phyloP scores from a whole-genome alignment of 257 asterid genomes.

The Capsicum chinense region DNA sequence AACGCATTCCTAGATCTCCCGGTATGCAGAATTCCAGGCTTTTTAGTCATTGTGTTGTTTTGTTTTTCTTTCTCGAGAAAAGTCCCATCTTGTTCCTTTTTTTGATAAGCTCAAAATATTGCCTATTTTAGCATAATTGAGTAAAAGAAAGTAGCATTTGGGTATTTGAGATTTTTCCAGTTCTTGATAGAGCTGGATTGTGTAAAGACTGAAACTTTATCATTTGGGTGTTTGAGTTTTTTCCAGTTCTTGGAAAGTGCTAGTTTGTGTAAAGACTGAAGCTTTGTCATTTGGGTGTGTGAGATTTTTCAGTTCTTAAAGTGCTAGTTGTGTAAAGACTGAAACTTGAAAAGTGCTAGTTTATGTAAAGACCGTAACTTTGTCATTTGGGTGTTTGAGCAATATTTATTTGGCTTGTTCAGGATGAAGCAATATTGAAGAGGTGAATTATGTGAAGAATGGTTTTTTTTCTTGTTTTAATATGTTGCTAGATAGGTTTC shows the following conservation, averaged over 20 bases:
- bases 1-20: constrained; percentile 69
- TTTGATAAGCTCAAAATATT: constrained; percentile 19
- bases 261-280: neutral
- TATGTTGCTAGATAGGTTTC: constrained; percentile 14
- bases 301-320: constrained; percentile 20
- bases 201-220: too few species aligned
- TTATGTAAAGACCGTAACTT: neutral
- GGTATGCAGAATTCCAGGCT: constrained; percentile 54
- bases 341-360: constrained; percentile 30
- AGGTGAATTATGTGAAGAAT: neutral
- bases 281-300: constrained; percentile 35
- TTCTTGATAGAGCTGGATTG: constrained; percentile 21
- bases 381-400: too few species aligned
- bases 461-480: constrained; percentile 34
- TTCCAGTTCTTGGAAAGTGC: neutral
- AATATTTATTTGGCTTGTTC: too few species aligned
- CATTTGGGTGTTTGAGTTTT: constrained; percentile 43
- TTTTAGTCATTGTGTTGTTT: neutral
- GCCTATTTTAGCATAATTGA: constrained; percentile 20
- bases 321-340: neutral
- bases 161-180: constrained; percentile 29
- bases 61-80: constrained; percentile 47
- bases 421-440: too few species aligned
- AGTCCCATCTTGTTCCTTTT: constrained; percentile 41
- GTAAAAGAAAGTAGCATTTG: constrained; percentile 1